phyloP scores from a whole-genome alignment of 306 rosid genomes.

The Prunus mira region DNA sequence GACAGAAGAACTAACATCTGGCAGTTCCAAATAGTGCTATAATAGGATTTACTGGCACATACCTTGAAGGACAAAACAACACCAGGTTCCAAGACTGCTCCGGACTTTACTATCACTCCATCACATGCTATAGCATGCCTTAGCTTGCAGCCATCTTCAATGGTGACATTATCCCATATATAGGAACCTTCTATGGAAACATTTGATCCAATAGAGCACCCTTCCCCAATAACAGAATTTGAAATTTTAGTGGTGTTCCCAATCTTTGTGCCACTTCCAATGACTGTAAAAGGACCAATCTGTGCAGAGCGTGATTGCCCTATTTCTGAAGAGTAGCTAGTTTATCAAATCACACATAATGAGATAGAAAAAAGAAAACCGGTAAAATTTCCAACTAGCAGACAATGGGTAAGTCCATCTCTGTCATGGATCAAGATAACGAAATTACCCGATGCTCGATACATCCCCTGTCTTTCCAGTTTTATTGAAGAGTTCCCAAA shows the following conservation, averaged over 20 bases:
- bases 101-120: constrained; percentile 73
- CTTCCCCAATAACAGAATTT: constrained; percentile 80
- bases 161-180: constrained; percentile 75
- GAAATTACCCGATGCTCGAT: constrained; percentile 80
- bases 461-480: constrained; percentile 89
- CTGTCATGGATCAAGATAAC: neutral
- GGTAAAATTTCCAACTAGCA: neutral
- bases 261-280: constrained; percentile 83
- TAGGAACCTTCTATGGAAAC: constrained; percentile 84
- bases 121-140: constrained; percentile 85
- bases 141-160: constrained; percentile 91
- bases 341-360: constrained; percentile 23
- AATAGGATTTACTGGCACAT: constrained; percentile 12
- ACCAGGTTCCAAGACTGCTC: constrained; percentile 87
- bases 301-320: constrained; percentile 78
- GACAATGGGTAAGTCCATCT: neutral
- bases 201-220: constrained; percentile 81
- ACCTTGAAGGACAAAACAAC: constrained; percentile 91
- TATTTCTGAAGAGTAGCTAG: constrained; percentile 50
- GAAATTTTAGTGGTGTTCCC: constrained; percentile 60
- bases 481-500: constrained; percentile 60
- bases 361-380: constrained; percentile 1
- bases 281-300: constrained; percentile 78
- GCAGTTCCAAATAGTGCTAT: constrained; percentile 10
- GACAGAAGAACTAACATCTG: constrained; percentile 10